Evolutionary conservation across 192 early-diverging fungal genomes (phyloP).

Genomic region (Coemansia sp.): DNA sequence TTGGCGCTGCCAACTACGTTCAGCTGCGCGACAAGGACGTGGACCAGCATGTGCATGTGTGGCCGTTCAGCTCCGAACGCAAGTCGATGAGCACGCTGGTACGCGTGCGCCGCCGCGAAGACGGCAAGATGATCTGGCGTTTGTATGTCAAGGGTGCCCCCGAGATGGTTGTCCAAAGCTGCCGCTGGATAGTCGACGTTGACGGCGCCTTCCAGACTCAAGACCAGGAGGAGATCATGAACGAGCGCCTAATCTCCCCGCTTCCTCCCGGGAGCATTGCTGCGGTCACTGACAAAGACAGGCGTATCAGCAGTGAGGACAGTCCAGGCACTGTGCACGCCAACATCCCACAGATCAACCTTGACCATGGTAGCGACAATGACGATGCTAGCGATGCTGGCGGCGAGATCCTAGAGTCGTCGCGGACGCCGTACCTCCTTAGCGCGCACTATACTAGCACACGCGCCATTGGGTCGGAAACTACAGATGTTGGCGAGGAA

Average conservation of each 20-base stretch:
- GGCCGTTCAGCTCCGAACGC: conserved; percentile 89
- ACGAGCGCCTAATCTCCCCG: conserved; percentile 4
- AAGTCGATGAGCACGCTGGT: conserved; percentile 93
- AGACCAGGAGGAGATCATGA: conserved; percentile 50
- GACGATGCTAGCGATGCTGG: conserved; percentile 15
- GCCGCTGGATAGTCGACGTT: conserved; percentile 62
- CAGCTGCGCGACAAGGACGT: conserved; percentile 65
- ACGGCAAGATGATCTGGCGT: conserved; percentile 62
- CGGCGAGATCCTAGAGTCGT: conserved; percentile 1
- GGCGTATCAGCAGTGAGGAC: conserved; percentile 21
- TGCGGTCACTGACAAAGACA: conserved; percentile 13
- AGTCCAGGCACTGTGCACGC: conserved; percentile 12
- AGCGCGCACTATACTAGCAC: conserved; percentile 48
- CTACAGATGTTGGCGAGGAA: conserved; percentile 51
- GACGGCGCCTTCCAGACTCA: conserved; percentile 56
- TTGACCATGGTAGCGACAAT: conserved; percentile 52
- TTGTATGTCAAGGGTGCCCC: conserved; percentile 95
- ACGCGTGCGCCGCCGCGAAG: conserved; percentile 58
- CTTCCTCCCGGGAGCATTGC: not conserved
- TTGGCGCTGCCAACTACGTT: conserved; percentile 66
- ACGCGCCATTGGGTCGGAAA: conserved; percentile 46
- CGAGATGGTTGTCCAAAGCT: conserved; percentile 77
- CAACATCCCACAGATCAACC: conserved; percentile 55
- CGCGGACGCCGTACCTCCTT: conserved; percentile 36
- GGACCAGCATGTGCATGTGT: conserved; percentile 68